Evolutionary conservation across 768 basidiomycete species (phyloP).

Genomic region (Amanita molliuscula): DNA sequence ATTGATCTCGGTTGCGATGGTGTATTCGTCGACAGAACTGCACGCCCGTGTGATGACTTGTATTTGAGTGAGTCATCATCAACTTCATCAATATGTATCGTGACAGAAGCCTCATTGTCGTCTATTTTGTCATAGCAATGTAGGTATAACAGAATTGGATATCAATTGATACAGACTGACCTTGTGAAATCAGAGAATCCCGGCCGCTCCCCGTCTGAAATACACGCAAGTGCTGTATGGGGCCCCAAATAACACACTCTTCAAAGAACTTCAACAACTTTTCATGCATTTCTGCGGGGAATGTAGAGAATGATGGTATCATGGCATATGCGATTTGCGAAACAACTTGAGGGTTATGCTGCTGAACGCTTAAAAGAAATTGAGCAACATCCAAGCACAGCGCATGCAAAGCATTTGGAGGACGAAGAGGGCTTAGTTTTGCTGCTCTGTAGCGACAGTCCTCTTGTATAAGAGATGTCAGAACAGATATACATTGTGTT

Average conservation of each 20-base stretch:
- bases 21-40: conserved; percentile 37
- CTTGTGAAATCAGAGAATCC: not conserved
- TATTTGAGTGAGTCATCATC: conserved; percentile 20
- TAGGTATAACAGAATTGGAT: not conserved
- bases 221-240: conserved; percentile 36
- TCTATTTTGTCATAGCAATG: not conserved
- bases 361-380: conserved; percentile 47
- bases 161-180: not conserved
- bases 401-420: conserved; percentile 70
- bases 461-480: conserved; percentile 55
- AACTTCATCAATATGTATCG: conserved; percentile 52
- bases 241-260: conserved; percentile 40
- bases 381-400: conserved; percentile 63
- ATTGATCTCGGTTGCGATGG: conserved; percentile 43
- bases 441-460: conserved; percentile 63
- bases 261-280: conserved; percentile 65
- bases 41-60: conserved; percentile 16
- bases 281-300: conserved; percentile 49
- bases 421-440: conserved; percentile 50
- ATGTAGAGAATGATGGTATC: conserved; percentile 68
- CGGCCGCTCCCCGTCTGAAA: conserved; percentile 17
- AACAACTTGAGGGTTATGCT: conserved; percentile 37
- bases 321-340: conserved; percentile 57
- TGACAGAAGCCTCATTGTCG: conserved; percentile 31
- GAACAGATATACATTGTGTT: conserved; percentile 45